A percentile compares a stretch with the other conserved stretches of the same genome.
These are phyloP conservation scores for Mortierella sp. DNA, from an alignment of 371 early-diverging fungal species.

Conservation along the genomic window DNA sequence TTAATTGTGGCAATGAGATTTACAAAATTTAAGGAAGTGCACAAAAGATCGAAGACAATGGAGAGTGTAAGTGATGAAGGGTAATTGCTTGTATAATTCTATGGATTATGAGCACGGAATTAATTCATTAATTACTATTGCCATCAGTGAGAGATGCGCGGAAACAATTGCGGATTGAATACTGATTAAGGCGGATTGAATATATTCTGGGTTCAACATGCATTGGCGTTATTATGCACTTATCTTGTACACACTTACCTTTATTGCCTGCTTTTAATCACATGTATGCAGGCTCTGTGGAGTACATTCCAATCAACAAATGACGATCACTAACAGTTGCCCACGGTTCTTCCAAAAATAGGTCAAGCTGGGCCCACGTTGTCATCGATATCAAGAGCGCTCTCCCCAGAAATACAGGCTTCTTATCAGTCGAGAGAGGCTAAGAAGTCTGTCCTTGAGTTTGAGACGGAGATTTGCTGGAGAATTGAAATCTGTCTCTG, in stretches of 20 bases:
- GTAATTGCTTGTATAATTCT: not conserved
- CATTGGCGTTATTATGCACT: conserved; percentile 8
- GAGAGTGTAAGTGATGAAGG: not conserved
- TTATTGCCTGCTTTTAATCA: not conserved
- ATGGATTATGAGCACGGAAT: not conserved
- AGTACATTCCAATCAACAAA: conserved; percentile 23
- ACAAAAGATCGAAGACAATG: too few species aligned
- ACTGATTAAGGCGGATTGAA: conserved; percentile 22
- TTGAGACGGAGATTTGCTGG: conserved; percentile 53
- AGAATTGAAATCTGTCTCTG: conserved; percentile 48
- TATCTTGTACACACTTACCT: conserved; percentile 1
- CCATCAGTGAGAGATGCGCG: too few species aligned
- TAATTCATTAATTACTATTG: not conserved
- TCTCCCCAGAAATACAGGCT: not conserved
- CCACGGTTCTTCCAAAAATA: not conserved
- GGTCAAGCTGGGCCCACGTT: not conserved
- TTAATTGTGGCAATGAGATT: too few species aligned
- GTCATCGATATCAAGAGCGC: not conserved
- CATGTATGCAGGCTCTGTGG: conserved; percentile 27
- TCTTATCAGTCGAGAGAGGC: not conserved
- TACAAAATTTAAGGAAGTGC: too few species aligned
- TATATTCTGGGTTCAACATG: not conserved
- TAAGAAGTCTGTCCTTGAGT: conserved; percentile 30
- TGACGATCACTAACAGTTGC: conserved; percentile 20
- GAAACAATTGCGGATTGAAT: conserved; percentile 16